Evolutionary conservation across 169 alveolate genomes (phyloP).

Genomic region (Cystoisospora suis): DNA sequence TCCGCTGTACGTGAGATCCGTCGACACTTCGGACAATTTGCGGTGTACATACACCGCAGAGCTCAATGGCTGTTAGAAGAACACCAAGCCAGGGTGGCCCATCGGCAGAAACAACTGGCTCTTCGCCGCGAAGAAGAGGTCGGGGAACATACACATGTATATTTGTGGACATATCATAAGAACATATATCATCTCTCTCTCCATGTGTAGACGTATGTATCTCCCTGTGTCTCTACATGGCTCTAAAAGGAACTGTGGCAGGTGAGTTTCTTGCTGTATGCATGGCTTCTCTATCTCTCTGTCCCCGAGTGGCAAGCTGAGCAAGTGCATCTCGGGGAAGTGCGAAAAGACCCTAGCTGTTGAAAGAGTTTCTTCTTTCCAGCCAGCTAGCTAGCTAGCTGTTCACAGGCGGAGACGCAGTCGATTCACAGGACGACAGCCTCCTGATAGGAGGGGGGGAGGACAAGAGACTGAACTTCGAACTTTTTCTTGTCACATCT

Average conservation of each 20-base stretch:
- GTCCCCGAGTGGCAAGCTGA: neutral
- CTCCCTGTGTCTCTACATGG: neutral
- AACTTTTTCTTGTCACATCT: too few relatives aligned
- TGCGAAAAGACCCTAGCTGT: too few relatives aligned
- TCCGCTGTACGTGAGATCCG: neutral
- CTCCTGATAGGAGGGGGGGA: too few relatives aligned
- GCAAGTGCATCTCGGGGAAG: neutral
- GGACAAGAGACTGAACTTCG: too few relatives aligned
- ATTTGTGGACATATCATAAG: neutral
- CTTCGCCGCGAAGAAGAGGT: neutral
- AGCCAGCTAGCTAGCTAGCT: too few relatives aligned
- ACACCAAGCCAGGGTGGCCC: neutral
- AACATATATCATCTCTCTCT: neutral
- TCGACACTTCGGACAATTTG: neutral
- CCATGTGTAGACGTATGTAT: neutral
- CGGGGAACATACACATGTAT: neutral
- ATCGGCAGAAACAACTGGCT: neutral
- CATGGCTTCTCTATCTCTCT: neutral
- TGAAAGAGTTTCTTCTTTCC: too few relatives aligned
- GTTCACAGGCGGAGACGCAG: too few relatives aligned
- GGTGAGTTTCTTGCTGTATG: neutral
- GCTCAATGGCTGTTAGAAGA: neutral
- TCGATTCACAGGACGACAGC: too few relatives aligned
- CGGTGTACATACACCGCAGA: conserved; percentile 35
- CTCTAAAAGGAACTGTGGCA: neutral